A percentile compares a stretch with the other conserved stretches of the same genome.
Conservation (phyloP, 768 basidiomycete species). For the Lanmaoa pseudosensibilis region DNA sequence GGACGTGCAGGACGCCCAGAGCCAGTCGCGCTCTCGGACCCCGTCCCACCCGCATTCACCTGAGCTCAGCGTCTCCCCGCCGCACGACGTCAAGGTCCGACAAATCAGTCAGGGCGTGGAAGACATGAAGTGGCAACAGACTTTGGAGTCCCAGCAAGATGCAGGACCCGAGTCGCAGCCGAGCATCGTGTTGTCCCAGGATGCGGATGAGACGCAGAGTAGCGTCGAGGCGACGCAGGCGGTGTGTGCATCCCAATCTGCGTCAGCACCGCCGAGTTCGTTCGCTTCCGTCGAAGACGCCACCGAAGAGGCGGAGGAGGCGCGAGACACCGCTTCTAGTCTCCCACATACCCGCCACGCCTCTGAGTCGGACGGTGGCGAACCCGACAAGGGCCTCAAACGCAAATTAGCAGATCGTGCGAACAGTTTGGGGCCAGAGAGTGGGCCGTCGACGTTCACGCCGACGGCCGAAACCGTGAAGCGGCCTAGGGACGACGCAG, state of each 20-base stretch:
- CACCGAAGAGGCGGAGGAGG: constrained; percentile 32
- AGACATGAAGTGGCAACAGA: constrained; percentile 70
- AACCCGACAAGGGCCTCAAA: constrained; percentile 63
- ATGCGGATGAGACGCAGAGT: constrained; percentile 9
- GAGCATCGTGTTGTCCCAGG: constrained; percentile 5
- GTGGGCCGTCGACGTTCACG: constrained; percentile 21
- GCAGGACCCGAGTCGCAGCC: constrained; percentile 5
- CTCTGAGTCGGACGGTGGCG: constrained; percentile 46
- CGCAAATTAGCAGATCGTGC: constrained; percentile 70
- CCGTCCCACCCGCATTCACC: constrained; percentile 32
- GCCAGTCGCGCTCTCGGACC: constrained; percentile 39
- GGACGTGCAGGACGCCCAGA: constrained; percentile 44
- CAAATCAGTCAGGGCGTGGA: constrained; percentile 81
- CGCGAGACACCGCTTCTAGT: constrained; percentile 26
- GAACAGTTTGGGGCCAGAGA: constrained; percentile 57
- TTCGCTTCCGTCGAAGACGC: constrained; percentile 22
- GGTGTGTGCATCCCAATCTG: constrained; percentile 8
- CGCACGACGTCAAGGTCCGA: constrained; percentile 73
- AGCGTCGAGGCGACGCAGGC: constrained; percentile 15
- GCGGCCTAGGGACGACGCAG: constrained; percentile 60
- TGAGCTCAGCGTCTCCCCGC: constrained; percentile 57
- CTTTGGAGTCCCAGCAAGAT: constrained; percentile 14
- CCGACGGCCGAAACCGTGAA: constrained; percentile 44
- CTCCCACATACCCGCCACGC: constrained; percentile 29
- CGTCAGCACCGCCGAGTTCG: constrained; percentile 17